Conservation (phyloP, 352 stramenopile species). For the Phytophthora sp. region DNA sequence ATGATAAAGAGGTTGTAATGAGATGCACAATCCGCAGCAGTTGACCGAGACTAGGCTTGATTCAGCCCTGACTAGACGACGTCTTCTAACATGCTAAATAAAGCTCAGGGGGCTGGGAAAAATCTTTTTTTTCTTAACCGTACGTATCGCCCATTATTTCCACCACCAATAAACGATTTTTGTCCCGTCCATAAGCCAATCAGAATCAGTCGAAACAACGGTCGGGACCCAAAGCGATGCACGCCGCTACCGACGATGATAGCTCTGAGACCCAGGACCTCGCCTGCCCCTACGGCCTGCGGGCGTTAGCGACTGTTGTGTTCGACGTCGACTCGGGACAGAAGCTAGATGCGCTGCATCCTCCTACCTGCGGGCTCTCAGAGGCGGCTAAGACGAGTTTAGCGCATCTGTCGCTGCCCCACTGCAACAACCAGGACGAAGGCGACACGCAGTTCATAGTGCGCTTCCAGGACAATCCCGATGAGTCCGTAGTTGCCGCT, state of each 20-base stretch:
- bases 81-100: too few relatives aligned
- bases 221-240: conserved; percentile 5
- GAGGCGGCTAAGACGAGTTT: conserved; percentile 69
- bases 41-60: too few relatives aligned
- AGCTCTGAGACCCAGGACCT: conserved; percentile 3
- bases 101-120: too few relatives aligned
- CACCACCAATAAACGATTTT: not conserved
- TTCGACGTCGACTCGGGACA: conserved; percentile 86
- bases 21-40: too few relatives aligned
- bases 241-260: not conserved
- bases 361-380: conserved; percentile 47
- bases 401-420: conserved; percentile 77
- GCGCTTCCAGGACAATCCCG: conserved; percentile 53
- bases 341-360: conserved; percentile 71
- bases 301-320: conserved; percentile 74
- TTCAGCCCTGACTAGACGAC: too few relatives aligned
- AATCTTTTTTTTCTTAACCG: too few relatives aligned
- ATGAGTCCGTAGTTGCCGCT: conserved; percentile 38
- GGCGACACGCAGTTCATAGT: conserved; percentile 88
- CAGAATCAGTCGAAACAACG: not conserved
- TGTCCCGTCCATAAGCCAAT: not conserved
- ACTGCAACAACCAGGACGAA: conserved; percentile 89
- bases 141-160: too few relatives aligned
- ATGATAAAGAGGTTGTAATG: too few relatives aligned
- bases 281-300: conserved; percentile 48